phyloP scores from a whole-genome alignment of 208 protist species.

The Tritrichomonas foetus region DNA sequence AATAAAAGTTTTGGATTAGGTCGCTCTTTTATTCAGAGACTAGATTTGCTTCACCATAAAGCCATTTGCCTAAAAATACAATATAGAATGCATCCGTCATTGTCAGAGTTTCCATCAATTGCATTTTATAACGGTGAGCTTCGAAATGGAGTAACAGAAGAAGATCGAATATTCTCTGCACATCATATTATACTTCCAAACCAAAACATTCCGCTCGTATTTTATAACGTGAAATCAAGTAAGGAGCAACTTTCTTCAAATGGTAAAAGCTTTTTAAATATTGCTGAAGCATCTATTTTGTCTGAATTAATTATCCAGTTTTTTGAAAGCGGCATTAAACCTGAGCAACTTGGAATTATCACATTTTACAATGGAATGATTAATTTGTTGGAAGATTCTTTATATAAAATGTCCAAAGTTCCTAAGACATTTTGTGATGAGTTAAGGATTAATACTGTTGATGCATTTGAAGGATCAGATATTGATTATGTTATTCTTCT shows the following conservation, averaged over 20 bases:
- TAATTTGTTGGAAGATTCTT: too few relatives aligned
- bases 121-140: conserved; percentile 92
- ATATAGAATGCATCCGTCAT: conserved; percentile 94
- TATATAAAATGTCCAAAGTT: too few relatives aligned
- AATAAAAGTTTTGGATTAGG: conserved; percentile 74
- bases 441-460: neutral
- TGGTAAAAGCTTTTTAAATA: neutral
- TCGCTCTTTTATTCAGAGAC: conserved; percentile 85
- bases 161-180: conserved; percentile 57
- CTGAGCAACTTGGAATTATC: neutral
- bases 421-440: neutral
- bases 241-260: neutral
- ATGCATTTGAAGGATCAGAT: conserved; percentile 19
- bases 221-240: too few relatives aligned
- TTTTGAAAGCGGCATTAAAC: neutral
- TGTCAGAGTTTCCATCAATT: conserved; percentile 84
- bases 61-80: conserved; percentile 86
- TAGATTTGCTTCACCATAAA: conserved; percentile 72
- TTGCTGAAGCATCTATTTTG: neutral
- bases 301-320: neutral
- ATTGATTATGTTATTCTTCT: conserved; percentile 16
- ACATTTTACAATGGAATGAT: neutral
- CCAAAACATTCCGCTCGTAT: too few relatives aligned
- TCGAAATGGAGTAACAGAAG: conserved; percentile 80
- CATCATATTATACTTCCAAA: too few relatives aligned